Percentiles rank a stretch among this genome's conserved stretches.
Conservation (phyloP, 768 basidiomycete genomes). For the Crassisporium funariophilum region DNA sequence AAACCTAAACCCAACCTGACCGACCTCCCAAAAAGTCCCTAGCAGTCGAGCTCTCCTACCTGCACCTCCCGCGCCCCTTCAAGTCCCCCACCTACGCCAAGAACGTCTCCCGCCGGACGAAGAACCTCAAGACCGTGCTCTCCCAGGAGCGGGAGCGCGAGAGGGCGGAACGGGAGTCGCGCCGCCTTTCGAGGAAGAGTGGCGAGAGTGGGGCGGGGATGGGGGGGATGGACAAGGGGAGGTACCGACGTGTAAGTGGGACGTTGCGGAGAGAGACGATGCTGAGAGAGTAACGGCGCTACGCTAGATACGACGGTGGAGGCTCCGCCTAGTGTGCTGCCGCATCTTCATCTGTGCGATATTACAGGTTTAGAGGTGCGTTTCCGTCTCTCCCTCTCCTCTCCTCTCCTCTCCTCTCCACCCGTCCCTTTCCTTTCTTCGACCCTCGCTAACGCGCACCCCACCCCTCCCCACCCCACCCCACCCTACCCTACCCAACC, state of each 20-base stretch:
- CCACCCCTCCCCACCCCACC: too few species aligned
- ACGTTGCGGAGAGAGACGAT: background rate
- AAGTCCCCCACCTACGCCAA: slow-evolving; percentile 74
- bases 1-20: too few species aligned
- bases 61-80: slow-evolving; percentile 72
- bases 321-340: slow-evolving; percentile 80
- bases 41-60: slow-evolving; percentile 73
- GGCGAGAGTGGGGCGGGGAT: slow-evolving; percentile 60
- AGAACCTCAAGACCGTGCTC: slow-evolving; percentile 79
- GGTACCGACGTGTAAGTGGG: slow-evolving; percentile 64
- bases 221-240: slow-evolving; percentile 49
- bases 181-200: slow-evolving; percentile 51
- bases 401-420: background rate
- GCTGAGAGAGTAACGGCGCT: background rate
- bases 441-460: too few species aligned
- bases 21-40: too few species aligned
- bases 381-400: background rate
- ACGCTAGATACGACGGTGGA: slow-evolving; percentile 74
- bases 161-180: slow-evolving; percentile 62
- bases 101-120: slow-evolving; percentile 71
- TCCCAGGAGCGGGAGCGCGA: slow-evolving; percentile 81
- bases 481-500: too few species aligned
- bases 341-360: slow-evolving; percentile 79
- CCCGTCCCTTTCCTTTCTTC: too few species aligned
- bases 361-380: slow-evolving; percentile 81